Base-by-base conservation (phyloP, 2,329 filamentous ascomycete genomes). In the Tolypocladium nubicola region DNA sequence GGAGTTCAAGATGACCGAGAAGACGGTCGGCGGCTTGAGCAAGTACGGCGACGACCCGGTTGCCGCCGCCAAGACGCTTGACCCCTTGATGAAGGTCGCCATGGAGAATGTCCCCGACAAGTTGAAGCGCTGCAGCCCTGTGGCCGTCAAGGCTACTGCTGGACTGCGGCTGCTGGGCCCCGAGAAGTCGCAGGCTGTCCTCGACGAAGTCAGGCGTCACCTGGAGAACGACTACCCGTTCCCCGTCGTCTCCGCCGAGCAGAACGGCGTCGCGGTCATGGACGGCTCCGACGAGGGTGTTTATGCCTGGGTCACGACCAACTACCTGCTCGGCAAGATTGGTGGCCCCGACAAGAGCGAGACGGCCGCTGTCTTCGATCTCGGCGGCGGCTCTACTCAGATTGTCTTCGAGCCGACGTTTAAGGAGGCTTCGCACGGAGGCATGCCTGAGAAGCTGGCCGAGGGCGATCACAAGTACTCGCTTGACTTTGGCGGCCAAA, bases 341-440 rank as follows among this genome's bases (percentile, higher is more conserved):
- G 94, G 94, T 59, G 89, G 89, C 13, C 89, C 91, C 2, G 93
- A 97, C 70, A 85, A 92, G 71, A 90, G 84, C 61, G 88, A 90
- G 54, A 97, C 94, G 1, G 95, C 94, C 45, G 94, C 94, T 54
- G 85, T 97, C 59, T 96, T 99, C 68, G 94, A 99, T 70, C 87
- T 99, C 53, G 94, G 94, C 61, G 94, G 94, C 67, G 94, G 94
- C 56, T 97, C 92, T 26, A 99, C 95, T 16, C 94, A 99, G 76
- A 97, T 99, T 69, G 95, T 99, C 64, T 99, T 97, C 73, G 86
- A 99, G 78, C 95, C 95, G 26, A 96, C 88, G 55, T 99, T 96
- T 75, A 87, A 89, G 70, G 81, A 83, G 57, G 81, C 82, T 57
- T 74, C 82, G 57, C 77, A 81, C 54, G 89, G 89, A 61, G 92